Conservation (phyloP, 2,329 filamentous ascomycete species). For the Exophiala bonariae region DNA sequence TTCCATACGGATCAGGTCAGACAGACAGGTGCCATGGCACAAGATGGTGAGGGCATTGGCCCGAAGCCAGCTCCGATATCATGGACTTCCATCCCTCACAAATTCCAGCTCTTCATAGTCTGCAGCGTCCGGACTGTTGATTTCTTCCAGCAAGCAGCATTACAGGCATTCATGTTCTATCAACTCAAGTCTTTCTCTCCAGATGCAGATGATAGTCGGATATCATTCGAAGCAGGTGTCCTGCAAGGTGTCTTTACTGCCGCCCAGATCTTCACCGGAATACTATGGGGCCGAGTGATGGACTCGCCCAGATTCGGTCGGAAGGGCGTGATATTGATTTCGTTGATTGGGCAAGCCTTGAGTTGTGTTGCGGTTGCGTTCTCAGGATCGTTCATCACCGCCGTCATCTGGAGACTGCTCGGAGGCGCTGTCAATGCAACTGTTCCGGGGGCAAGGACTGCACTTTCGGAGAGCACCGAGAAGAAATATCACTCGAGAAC, state of each 20-base stretch:
- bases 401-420: constrained; percentile 60
- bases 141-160: constrained; percentile 71
- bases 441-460: constrained; percentile 70
- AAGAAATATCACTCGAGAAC: constrained; percentile 61
- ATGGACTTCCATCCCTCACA: constrained; percentile 68
- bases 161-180: constrained; percentile 75
- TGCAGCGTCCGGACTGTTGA: constrained; percentile 74
- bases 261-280: constrained; percentile 72
- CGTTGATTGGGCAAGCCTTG: constrained; percentile 67
- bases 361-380: constrained; percentile 70
- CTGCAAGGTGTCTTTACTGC: constrained; percentile 72
- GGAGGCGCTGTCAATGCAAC: constrained; percentile 72
- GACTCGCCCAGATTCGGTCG: constrained; percentile 52
- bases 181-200: constrained; percentile 70
- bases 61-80: constrained; percentile 42
- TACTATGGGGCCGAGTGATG: constrained; percentile 69
- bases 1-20: too few relatives aligned
- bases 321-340: constrained; percentile 75
- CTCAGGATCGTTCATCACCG: constrained; percentile 61
- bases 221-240: constrained; percentile 70
- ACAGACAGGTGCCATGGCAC: too few relatives aligned
- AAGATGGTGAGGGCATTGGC: constrained; percentile 11
- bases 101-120: constrained; percentile 69
- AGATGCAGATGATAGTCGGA: constrained; percentile 51
- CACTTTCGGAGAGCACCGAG: constrained; percentile 72